A percentile compares a stretch with the other conserved stretches of the same genome.
Conservation (phyloP, 2,329 filamentous ascomycete genomes). For the Thermoascus crustaceus region DNA sequence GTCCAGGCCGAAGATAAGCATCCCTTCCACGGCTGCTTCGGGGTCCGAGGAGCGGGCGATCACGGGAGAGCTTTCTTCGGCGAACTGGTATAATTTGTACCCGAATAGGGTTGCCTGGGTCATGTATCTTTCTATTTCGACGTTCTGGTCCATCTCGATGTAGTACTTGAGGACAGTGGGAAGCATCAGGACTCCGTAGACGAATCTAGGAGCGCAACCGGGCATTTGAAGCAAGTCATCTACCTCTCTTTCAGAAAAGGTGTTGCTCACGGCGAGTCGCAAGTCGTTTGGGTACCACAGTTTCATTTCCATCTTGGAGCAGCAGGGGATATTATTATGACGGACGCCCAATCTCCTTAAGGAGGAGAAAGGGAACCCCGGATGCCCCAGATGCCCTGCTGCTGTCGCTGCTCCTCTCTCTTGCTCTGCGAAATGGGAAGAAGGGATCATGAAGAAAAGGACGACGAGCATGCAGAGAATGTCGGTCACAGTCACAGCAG, state of each 20-base stretch:
- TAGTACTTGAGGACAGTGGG: conserved; percentile 23
- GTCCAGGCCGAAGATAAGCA: conserved; percentile 20
- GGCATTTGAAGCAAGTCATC: conserved; percentile 10
- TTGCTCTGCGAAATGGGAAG: too few relatives aligned
- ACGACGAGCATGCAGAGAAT: background rate
- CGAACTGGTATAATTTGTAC: conserved; percentile 17
- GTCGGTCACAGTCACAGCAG: too few relatives aligned
- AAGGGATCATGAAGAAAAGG: conserved; percentile 1
- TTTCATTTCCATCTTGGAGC: conserved; percentile 14
- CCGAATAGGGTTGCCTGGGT: conserved; percentile 18
- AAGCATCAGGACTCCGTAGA: conserved; percentile 23
- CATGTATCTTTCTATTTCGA: conserved; percentile 17
- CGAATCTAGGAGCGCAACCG: conserved; percentile 17
- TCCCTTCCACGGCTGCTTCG: conserved; percentile 15
- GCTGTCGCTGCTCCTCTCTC: too few relatives aligned
- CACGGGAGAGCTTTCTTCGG: conserved; percentile 13
- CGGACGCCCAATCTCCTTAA: too few relatives aligned
- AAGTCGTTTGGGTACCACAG: conserved; percentile 19
- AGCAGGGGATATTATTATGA: background rate
- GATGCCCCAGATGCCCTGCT: too few relatives aligned
- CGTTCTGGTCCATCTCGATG: conserved; percentile 12
- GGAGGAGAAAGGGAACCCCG: too few relatives aligned
- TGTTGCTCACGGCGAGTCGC: conserved; percentile 15
- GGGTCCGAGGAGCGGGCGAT: conserved; percentile 15
- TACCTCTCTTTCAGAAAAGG: conserved; percentile 14